Percentiles rank a stretch among this genome's conserved stretches.
phyloP scores from a whole-genome alignment of 169 alveolate genomes.

The Neospora caninum region DNA sequence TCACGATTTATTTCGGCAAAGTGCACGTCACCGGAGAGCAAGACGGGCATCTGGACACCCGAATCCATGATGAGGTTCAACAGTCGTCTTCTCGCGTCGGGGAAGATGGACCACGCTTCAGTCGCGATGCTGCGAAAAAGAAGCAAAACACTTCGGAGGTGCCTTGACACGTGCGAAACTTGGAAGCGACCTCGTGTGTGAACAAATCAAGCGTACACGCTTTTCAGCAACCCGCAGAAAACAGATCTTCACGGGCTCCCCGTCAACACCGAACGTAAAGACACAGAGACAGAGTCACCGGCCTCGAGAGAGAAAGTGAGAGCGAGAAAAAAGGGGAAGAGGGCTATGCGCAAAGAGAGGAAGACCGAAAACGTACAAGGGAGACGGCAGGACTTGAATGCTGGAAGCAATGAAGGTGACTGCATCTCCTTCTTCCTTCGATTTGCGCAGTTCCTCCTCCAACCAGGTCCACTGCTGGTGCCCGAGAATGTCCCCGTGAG shows the following conservation, averaged over 20 bases:
- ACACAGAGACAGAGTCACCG: background rate
- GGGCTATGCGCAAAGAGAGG: background rate
- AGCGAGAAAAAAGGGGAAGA: background rate
- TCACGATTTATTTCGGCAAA: conserved; percentile 51
- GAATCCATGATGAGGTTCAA: conserved; percentile 50
- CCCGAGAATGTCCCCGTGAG: conserved; percentile 65
- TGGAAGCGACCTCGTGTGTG: too few species aligned
- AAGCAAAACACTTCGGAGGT: too few species aligned
- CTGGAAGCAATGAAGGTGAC: conserved; percentile 62
- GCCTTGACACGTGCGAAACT: too few species aligned
- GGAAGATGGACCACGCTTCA: conserved; percentile 66
- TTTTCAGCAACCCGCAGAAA: too few species aligned
- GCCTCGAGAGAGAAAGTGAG: background rate
- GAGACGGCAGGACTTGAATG: conserved; percentile 17
- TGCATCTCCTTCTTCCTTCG: conserved; percentile 53
- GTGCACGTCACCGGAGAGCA: conserved; percentile 66
- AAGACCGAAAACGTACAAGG: background rate
- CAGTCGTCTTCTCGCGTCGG: conserved; percentile 56
- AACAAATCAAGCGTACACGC: too few species aligned
- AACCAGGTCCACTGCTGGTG: conserved; percentile 69
- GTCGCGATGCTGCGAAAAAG: conserved; percentile 47
- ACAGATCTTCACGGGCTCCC: too few species aligned
- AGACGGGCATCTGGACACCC: conserved; percentile 59
- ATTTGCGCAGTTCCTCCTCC: conserved; percentile 51
- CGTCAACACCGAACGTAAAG: background rate